These are phyloP conservation scores for Aphanomyces invadans DNA, from an alignment of 352 stramenopile species.

Conservation along the genomic window DNA sequence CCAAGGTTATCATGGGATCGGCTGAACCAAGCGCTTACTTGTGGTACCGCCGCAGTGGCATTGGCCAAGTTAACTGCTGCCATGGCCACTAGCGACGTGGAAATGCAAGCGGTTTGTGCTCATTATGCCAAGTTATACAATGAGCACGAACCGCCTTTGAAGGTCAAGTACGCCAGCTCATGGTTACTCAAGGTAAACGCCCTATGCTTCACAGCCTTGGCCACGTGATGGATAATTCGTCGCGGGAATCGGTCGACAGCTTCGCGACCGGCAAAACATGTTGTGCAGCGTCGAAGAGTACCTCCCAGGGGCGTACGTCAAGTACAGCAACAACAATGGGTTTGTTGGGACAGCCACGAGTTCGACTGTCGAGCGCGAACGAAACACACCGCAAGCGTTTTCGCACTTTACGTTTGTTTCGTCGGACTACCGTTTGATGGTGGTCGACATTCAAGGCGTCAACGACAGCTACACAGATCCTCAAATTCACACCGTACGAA, in stretches of 20 bases:
- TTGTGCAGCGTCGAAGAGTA: slow-evolving; percentile 77
- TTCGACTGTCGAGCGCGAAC: slow-evolving; percentile 69
- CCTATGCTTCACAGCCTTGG: no score
- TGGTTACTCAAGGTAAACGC: slow-evolving; percentile 68
- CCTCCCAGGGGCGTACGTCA: slow-evolving; percentile 69
- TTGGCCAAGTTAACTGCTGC: background rate
- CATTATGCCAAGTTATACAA: slow-evolving; percentile 84
- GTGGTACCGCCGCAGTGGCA: background rate
- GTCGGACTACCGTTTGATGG: slow-evolving; percentile 77
- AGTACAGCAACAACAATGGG: slow-evolving; percentile 84
- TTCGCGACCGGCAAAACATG: slow-evolving; percentile 48
- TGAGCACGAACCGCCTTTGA: slow-evolving; percentile 68
- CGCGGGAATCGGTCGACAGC: background rate
- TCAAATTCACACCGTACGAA: slow-evolving; percentile 70
- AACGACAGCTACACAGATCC: slow-evolving; percentile 79
- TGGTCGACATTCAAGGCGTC: slow-evolving; percentile 81
- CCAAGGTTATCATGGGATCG: slow-evolving; percentile 62
- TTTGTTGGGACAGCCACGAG: slow-evolving; percentile 75
- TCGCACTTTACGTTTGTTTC: slow-evolving; percentile 81
- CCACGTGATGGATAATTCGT: background rate
- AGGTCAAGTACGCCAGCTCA: slow-evolving; percentile 73
- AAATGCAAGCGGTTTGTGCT: slow-evolving; percentile 83
- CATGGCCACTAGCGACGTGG: slow-evolving; percentile 49
- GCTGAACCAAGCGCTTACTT: slow-evolving; percentile 67
- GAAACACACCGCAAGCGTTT: slow-evolving; percentile 77